These are phyloP conservation scores for Chaetomiaceae sp. DNA, from an alignment of 2,329 filamentous ascomycete genomes.

Conservation along the genomic window DNA sequence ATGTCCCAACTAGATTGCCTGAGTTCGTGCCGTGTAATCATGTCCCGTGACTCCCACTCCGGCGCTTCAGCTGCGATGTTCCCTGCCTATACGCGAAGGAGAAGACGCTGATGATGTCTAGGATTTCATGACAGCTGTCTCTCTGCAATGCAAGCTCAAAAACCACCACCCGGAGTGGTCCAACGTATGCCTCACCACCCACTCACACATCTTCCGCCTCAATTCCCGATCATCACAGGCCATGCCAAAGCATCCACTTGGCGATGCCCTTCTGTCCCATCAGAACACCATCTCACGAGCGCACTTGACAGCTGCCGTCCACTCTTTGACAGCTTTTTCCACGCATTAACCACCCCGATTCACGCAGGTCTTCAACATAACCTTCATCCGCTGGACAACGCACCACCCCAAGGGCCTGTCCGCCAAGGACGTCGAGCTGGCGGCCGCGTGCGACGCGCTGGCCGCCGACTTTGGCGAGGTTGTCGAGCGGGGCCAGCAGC, in stretches of 20 bases:
- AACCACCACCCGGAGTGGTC: constrained; percentile 75
- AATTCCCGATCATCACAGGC: too few relatives aligned
- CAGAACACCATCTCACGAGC: too few relatives aligned
- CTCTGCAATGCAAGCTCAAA: constrained; percentile 58
- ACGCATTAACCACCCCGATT: constrained; percentile 34
- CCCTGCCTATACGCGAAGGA: too few relatives aligned
- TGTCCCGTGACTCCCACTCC: too few relatives aligned
- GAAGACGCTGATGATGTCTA: constrained; percentile 32
- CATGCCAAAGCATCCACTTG: too few relatives aligned
- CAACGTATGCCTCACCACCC: constrained; percentile 45
- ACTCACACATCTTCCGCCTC: background rate
- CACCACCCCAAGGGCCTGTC: constrained; percentile 62
- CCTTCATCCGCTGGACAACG: constrained; percentile 67
- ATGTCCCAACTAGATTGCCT: too few relatives aligned
- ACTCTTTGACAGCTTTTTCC: background rate
- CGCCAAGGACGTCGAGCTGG: constrained; percentile 56
- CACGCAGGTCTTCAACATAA: constrained; percentile 61
- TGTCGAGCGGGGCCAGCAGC: background rate
- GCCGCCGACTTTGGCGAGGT: constrained; percentile 52
- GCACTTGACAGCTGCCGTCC: too few relatives aligned
- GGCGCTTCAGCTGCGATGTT: too few relatives aligned
- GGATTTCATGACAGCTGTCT: constrained; percentile 71
- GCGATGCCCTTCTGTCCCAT: too few relatives aligned
- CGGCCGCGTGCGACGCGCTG: constrained; percentile 54
- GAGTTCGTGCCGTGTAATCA: too few relatives aligned